Conservation (phyloP, 352 stramenopile species). For the Aphanomyces euteiches region DNA sequence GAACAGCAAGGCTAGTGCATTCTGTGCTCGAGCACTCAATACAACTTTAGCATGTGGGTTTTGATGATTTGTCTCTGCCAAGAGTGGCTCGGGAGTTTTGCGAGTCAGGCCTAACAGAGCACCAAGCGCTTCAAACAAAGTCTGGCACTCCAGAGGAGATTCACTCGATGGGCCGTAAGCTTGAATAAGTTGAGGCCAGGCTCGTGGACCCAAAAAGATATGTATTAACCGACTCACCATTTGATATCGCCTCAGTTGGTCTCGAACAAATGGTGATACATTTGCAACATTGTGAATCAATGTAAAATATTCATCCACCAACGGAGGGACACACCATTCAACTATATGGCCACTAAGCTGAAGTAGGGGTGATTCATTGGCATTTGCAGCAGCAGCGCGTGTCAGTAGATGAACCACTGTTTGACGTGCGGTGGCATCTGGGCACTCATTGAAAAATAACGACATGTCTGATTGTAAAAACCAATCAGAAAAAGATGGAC, state of each 20-base stretch:
- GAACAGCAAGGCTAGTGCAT: slow-evolving; percentile 71
- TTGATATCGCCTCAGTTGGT: slow-evolving; percentile 50
- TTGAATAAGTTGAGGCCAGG: slow-evolving; percentile 56
- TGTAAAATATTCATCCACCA: slow-evolving; percentile 85
- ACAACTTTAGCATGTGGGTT: slow-evolving; percentile 7
- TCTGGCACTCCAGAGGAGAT: slow-evolving; percentile 82
- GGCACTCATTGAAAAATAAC: slow-evolving; percentile 75
- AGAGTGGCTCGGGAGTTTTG: slow-evolving; percentile 32
- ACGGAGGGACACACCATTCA: slow-evolving; percentile 48
- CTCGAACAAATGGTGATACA: slow-evolving; percentile 47
- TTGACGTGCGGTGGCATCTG: slow-evolving; percentile 79
- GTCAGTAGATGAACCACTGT: slow-evolving; percentile 82
- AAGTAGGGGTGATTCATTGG: slow-evolving; percentile 32
- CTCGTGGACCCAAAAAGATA: slow-evolving; percentile 74
- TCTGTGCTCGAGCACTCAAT: slow-evolving; percentile 38
- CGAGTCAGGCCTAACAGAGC: slow-evolving; percentile 65
- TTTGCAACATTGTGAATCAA: slow-evolving; percentile 74
- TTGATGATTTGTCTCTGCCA: slow-evolving; percentile 25
- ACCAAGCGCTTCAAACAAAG: slow-evolving; percentile 84
- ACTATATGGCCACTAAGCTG: slow-evolving; percentile 34
- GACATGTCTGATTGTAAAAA: slow-evolving; percentile 73
- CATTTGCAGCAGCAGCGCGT: slow-evolving; percentile 50
- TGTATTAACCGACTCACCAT: slow-evolving; percentile 80
- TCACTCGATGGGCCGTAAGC: slow-evolving; percentile 61
- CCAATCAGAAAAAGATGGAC: slow-evolving; percentile 61